Percentiles rank a stretch among this genome's conserved stretches.
phyloP scores from a whole-genome alignment of 768 basidiomycete genomes.

The Pleurotus platypus region DNA sequence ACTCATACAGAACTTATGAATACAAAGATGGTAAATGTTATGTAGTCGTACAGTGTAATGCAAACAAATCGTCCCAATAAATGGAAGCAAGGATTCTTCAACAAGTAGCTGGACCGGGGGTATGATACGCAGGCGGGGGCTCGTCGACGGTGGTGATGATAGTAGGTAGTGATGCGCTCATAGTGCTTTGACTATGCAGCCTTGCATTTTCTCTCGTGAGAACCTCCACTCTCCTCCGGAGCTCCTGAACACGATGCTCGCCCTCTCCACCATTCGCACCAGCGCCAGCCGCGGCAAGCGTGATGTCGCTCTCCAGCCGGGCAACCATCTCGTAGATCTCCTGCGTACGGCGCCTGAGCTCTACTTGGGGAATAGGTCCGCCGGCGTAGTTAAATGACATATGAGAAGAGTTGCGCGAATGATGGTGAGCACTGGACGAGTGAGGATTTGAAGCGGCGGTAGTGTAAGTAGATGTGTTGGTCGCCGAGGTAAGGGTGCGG shows the following conservation, averaged over 20 bases:
- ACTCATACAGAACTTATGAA: too few species aligned
- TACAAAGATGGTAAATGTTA: too few species aligned
- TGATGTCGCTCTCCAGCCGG: slow-evolving; percentile 1
- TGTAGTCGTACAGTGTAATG: too few species aligned
- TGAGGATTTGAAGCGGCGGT: neutral
- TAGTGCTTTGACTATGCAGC: slow-evolving; percentile 3
- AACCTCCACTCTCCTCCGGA: neutral
- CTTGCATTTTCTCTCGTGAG: slow-evolving; percentile 3
- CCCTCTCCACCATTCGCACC: neutral
- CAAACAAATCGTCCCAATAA: too few species aligned
- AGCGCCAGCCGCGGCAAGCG: neutral
- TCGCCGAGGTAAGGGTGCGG: neutral
- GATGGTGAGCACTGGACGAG: neutral
- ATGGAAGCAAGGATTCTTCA: neutral
- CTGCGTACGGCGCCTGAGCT: slow-evolving; percentile 3
- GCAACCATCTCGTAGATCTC: slow-evolving; percentile 9
- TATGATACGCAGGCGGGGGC: slow-evolving; percentile 7
- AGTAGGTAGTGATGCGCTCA: neutral
- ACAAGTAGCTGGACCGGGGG: slow-evolving; percentile 4
- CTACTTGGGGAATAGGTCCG: slow-evolving; percentile 4
- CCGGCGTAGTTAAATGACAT: neutral
- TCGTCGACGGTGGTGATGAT: slow-evolving; percentile 4
- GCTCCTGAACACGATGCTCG: neutral
- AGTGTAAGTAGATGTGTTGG: neutral
- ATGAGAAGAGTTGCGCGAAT: slow-evolving; percentile 6